Conservation (phyloP, 1,139 yeast species). For the Saccharomycopsis phalli region DNA sequence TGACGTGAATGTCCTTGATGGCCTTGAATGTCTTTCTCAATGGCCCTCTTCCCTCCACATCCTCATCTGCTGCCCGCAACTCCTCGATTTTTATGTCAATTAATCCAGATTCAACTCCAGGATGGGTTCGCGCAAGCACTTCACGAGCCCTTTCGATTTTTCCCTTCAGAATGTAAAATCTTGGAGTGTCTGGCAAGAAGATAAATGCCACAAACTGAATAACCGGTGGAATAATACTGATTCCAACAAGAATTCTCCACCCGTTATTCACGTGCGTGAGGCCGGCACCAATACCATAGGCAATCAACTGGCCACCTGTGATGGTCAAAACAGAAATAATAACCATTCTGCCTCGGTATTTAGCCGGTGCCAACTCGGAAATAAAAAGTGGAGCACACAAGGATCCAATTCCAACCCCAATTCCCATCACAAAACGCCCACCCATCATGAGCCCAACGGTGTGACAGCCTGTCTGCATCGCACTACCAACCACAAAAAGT, state of each 20-base stretch:
- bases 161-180: conserved; percentile 71
- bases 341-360: conserved; percentile 80
- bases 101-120: conserved; percentile 45
- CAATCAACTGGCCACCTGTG: conserved; percentile 87
- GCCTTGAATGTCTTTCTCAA: conserved; percentile 49
- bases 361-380: conserved; percentile 85
- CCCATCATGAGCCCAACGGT: conserved; percentile 85
- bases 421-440: conserved; percentile 88
- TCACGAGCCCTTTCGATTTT: conserved; percentile 52
- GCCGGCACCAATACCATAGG: conserved; percentile 92
- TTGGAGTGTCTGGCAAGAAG: conserved; percentile 91
- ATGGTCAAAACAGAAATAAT: conserved; percentile 37
- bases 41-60: conserved; percentile 53
- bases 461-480: conserved; percentile 70
- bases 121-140: conserved; percentile 54
- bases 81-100: conserved; percentile 53
- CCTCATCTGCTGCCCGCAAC: conserved; percentile 44
- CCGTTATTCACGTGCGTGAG: conserved; percentile 65
- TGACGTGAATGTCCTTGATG: conserved; percentile 57
- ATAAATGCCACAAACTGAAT: conserved; percentile 65
- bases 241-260: conserved; percentile 88
- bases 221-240: conserved; percentile 81
- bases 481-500: conserved; percentile 74
- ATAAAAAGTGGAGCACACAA: conserved; percentile 85
- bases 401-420: conserved; percentile 93